Evolutionary conservation across 352 stramenopile genomes (phyloP).

Genomic region (Pythium folliculosum): DNA sequence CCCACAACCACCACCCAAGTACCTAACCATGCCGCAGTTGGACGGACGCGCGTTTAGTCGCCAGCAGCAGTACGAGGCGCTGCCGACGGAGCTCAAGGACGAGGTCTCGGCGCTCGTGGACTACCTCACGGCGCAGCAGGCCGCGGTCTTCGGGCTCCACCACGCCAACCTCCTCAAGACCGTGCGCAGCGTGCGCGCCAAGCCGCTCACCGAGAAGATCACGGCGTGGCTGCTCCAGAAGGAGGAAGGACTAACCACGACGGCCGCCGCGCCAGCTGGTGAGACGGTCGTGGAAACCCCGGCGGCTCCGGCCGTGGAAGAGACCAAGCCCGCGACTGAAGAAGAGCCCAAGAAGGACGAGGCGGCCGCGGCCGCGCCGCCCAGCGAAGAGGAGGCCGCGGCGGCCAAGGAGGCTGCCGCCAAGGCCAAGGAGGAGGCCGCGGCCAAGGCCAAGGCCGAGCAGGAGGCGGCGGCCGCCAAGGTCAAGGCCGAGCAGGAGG

Average conservation of each 20-base stretch:
- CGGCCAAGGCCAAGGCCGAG: constrained; percentile 6
- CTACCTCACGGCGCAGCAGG: constrained; percentile 46
- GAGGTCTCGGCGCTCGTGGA: constrained; percentile 28
- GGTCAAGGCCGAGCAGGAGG: constrained; percentile 1
- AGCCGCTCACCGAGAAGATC: constrained; percentile 23
- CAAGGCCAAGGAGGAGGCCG: constrained; percentile 15
- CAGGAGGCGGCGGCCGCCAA: background rate
- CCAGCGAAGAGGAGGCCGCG: background rate
- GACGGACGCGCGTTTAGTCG: constrained; percentile 30
- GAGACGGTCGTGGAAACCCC: background rate
- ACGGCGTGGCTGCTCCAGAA: constrained; percentile 12
- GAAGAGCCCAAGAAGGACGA: background rate
- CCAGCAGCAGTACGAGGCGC: constrained; percentile 23
- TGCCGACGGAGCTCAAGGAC: constrained; percentile 16
- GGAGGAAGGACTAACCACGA: background rate
- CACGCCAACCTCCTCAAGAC: constrained; percentile 45
- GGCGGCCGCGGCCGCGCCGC: background rate
- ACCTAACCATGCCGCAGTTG: constrained; percentile 14
- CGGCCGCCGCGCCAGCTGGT: background rate
- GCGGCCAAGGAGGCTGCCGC: constrained; percentile 3
- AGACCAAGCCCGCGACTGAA: background rate
- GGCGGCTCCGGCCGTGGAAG: background rate
- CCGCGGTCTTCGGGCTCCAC: constrained; percentile 24
- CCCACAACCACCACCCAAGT: background rate
- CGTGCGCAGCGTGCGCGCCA: constrained; percentile 44